Evolutionary conservation across 805 yeast genomes (phyloP).

Genomic region (Cyberlindnera maritima): DNA sequence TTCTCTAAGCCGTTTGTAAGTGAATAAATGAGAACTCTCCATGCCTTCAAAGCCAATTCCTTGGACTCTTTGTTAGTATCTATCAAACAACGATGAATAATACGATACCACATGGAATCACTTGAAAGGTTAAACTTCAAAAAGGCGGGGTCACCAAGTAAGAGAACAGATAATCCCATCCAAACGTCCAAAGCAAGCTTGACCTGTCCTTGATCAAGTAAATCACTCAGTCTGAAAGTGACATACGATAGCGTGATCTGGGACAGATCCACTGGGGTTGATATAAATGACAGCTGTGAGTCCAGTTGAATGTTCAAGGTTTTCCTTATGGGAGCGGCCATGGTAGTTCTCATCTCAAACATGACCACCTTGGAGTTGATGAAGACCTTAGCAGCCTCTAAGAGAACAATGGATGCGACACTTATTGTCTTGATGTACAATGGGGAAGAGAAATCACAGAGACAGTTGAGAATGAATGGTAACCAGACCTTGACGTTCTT

Average conservation of each 20-base stretch:
- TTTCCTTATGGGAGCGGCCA: constrained; percentile 9
- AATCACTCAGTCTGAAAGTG: constrained; percentile 3
- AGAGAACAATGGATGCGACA: constrained; percentile 7
- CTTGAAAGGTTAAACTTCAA: neutral
- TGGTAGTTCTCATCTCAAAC: constrained; percentile 17
- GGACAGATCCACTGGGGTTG: constrained; percentile 14
- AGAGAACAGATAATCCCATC: constrained; percentile 22
- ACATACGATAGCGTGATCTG: constrained; percentile 12
- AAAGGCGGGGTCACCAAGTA: constrained; percentile 9
- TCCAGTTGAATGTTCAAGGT: constrained; percentile 12
- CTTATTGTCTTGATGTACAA: constrained; percentile 12
- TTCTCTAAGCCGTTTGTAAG: constrained; percentile 4
- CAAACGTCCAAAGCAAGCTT: constrained; percentile 22
- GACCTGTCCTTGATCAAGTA: constrained; percentile 2
- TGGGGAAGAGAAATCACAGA: constrained; percentile 20
- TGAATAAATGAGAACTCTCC: constrained; percentile 19
- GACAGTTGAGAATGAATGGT: constrained; percentile 16
- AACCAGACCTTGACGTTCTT: constrained; percentile 27
- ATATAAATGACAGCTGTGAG: constrained; percentile 4
- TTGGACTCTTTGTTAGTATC: constrained; percentile 4
- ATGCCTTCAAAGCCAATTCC: constrained; percentile 9
- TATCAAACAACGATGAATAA: constrained; percentile 1
- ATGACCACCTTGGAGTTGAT: constrained; percentile 18
- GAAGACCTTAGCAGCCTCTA: constrained; percentile 21
- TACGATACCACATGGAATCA: constrained; percentile 8